Percentiles rank a stretch among this genome's conserved stretches.
phyloP scores from a whole-genome alignment of 2,329 filamentous ascomycete genomes.

The Ceratocystis albifundus region DNA sequence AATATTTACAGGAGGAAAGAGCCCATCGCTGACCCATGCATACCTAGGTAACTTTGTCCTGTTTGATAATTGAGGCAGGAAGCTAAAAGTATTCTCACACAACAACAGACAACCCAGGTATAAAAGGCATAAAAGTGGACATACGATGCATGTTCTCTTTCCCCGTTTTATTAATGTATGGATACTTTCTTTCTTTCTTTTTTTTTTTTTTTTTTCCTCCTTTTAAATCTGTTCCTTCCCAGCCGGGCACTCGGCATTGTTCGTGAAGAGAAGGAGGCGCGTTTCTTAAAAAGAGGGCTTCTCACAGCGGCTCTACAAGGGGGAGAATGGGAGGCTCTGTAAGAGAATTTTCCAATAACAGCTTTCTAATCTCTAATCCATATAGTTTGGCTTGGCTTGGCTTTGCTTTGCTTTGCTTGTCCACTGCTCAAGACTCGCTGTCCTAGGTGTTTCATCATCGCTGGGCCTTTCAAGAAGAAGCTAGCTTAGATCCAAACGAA shows the following conservation, averaged over 20 bases:
- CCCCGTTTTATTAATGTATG: not conserved
- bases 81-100: constrained; percentile 2
- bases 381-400: too few species aligned
- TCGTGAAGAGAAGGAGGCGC: not conserved
- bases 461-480: not conserved
- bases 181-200: not conserved
- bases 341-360: too few species aligned
- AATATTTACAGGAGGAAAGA: not conserved
- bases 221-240: not conserved
- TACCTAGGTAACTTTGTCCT: not conserved
- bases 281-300: not conserved
- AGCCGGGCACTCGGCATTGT: not conserved
- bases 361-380: too few species aligned
- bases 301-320: too few species aligned
- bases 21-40: not conserved
- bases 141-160: not conserved
- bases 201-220: not conserved
- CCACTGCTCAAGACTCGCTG: not conserved
- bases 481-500: constrained; percentile 9
- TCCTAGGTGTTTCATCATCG: constrained; percentile 1
- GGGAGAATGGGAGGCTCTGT: too few species aligned
- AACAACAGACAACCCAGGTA: not conserved
- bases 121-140: not conserved
- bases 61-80: not conserved
- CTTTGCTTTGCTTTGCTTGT: too few species aligned